Base-by-base conservation (phyloP, 2,329 filamentous ascomycete genomes). In the Leptographium flavum region DNA sequence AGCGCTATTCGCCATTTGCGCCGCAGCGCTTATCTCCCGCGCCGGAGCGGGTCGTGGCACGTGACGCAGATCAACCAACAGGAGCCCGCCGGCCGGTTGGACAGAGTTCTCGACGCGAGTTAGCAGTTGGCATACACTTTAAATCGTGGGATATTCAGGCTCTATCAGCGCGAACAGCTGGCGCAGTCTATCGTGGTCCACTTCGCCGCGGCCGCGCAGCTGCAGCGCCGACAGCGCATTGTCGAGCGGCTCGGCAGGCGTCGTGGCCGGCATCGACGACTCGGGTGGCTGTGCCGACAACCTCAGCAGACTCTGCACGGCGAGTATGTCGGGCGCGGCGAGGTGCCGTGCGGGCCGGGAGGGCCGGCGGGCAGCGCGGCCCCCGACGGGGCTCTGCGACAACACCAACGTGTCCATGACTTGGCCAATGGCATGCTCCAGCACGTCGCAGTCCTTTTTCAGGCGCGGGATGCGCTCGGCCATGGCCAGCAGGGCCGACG, bases 401-500 rank as follows among this genome's bases (percentile, higher is more conserved):
- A 11, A 28, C 27, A 8, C 27, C 25, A 42, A 15, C n/a, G 41
- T 30, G 46, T 68, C 65, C 63, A 67, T 67, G 2, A 65, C 58
- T 2, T 66, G 64, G 44, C 65, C 65, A 28, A 68, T 64, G 5
- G 69, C 60, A 2, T 67, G 49, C 45, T 69, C 66, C 40, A 69
- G 69, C 3, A 66, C 63, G 35, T 69, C 66, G 7, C 67, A 60
- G 55, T 69, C 69, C 46, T 63, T 63, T 39, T 63, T 64, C 4
- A 70, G 65, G 62, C 64, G 68, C 1, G 61, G 55, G 9, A 65
- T 65, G 25, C 65, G 61, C 49, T 70, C 67, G 4, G 65, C 62
- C 62, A 70, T 69, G 35, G 69, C 64, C 42, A 68, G 69, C 3
- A 71, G 56, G 3, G 69, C 64, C 1, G 66, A 60, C 1, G 66